phyloP scores from a whole-genome alignment of 2,329 filamentous ascomycete genomes.

The Acrodontium crateriforme region DNA sequence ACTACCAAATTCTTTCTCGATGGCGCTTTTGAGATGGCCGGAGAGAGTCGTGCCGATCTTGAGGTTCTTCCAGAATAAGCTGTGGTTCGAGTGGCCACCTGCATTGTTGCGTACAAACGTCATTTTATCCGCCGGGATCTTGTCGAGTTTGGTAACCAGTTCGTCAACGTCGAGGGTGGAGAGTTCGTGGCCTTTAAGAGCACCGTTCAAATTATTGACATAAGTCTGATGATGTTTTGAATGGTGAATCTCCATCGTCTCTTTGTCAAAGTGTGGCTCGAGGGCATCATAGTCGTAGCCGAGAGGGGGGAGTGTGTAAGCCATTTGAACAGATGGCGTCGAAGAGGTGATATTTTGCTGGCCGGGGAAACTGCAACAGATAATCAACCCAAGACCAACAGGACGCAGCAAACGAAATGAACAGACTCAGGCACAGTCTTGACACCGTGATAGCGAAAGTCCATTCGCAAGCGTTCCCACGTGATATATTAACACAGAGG shows the following conservation, averaged over 20 bases:
- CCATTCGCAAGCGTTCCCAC: neutral
- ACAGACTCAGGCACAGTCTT: neutral
- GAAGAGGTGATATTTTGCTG: constrained; percentile 4
- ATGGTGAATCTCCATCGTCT: constrained; percentile 76
- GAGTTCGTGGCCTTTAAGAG: constrained; percentile 41
- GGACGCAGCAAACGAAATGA: neutral
- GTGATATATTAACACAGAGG: neutral
- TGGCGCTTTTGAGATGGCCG: constrained; percentile 46
- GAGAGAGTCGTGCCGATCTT: constrained; percentile 48
- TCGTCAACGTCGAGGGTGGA: constrained; percentile 43
- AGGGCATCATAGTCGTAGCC: constrained; percentile 40
- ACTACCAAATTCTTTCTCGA: constrained; percentile 54
- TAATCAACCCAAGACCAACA: neutral
- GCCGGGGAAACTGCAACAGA: constrained; percentile 6
- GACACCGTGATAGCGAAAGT: neutral
- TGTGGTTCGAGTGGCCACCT: constrained; percentile 87
- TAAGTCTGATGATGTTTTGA: constrained; percentile 68
- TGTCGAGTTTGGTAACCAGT: constrained; percentile 26
- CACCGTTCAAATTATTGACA: constrained; percentile 59
- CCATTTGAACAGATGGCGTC: constrained; percentile 5
- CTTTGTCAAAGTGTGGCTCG: constrained; percentile 58
- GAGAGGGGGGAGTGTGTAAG: constrained; percentile 18
- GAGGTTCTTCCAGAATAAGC: constrained; percentile 74
- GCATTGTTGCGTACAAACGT: constrained; percentile 72
- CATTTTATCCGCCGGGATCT: constrained; percentile 53